Conservation (phyloP, 495 filamentous ascomycete species). For the Niebla homalea region DNA sequence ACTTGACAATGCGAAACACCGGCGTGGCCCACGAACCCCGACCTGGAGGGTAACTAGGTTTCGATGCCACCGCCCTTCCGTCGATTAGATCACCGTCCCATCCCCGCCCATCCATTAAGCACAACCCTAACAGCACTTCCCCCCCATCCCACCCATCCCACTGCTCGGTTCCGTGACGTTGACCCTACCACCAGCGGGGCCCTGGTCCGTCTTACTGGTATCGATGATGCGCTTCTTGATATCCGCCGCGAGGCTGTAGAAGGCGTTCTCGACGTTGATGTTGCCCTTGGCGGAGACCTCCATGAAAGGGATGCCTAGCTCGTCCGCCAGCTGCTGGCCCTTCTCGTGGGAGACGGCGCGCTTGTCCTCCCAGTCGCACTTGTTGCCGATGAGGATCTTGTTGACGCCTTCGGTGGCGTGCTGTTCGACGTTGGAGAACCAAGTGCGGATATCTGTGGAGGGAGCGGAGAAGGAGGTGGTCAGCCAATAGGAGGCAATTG, state of each 20-base stretch:
- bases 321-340: slow-evolving; percentile 85
- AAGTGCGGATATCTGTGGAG: slow-evolving; percentile 80
- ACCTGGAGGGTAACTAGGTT: neutral
- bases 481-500: neutral
- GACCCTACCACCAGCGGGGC: slow-evolving; percentile 36
- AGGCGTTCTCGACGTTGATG: slow-evolving; percentile 98
- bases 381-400: slow-evolving; percentile 99
- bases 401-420: slow-evolving; percentile 98
- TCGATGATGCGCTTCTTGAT: slow-evolving; percentile 95
- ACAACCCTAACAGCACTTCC: slow-evolving; percentile 68
- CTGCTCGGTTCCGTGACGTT: slow-evolving; percentile 54
- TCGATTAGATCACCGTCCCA: too few species aligned
- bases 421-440: slow-evolving; percentile 98
- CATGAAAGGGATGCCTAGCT: slow-evolving; percentile 95
- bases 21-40: neutral
- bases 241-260: slow-evolving; percentile 86
- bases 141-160: slow-evolving; percentile 44
- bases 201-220: slow-evolving; percentile 68
- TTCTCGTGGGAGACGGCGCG: slow-evolving; percentile 82
- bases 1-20: too few species aligned
- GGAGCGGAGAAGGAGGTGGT: neutral
- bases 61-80: too few species aligned
- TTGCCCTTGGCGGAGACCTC: slow-evolving; percentile 98
- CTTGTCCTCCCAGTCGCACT: slow-evolving; percentile 99
- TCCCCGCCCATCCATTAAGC: too few species aligned